A percentile compares a stretch with the other conserved stretches of the same genome.
Conservation (phyloP, 1,284 basidiomycete species). For the Ustilago trichophora region DNA sequence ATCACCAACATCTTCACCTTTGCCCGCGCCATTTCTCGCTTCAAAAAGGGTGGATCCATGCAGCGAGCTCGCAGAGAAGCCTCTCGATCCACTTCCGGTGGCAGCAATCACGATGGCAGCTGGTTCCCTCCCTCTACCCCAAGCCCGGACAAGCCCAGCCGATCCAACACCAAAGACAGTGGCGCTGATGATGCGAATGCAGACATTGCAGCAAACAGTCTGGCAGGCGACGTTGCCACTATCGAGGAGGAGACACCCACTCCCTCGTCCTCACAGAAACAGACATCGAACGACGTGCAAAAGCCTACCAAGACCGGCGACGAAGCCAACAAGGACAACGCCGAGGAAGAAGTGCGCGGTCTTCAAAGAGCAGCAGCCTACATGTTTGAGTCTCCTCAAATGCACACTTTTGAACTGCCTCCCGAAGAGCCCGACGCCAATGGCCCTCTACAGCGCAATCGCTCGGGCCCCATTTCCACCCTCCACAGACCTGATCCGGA, state of each 20-base stretch:
- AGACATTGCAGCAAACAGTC: neutral
- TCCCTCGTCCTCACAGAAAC: neutral
- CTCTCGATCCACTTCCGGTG: slow-evolving; percentile 17
- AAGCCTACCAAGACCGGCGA: neutral
- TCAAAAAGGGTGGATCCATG: slow-evolving; percentile 54
- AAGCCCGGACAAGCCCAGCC: slow-evolving; percentile 5
- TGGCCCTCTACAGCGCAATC: slow-evolving; percentile 28
- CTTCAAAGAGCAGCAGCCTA: slow-evolving; percentile 14
- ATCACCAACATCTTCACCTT: slow-evolving; percentile 64
- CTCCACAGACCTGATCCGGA: slow-evolving; percentile 13
- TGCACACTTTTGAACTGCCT: slow-evolving; percentile 37
- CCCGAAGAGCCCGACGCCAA: slow-evolving; percentile 21
- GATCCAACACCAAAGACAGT: slow-evolving; percentile 3
- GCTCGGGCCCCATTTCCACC: slow-evolving; percentile 24
- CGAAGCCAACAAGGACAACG: neutral
- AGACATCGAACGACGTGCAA: neutral
- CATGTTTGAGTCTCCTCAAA: slow-evolving; percentile 36
- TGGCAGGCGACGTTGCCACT: slow-evolving; percentile 6
- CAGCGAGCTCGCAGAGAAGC: slow-evolving; percentile 21
- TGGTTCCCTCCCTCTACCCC: slow-evolving; percentile 27
- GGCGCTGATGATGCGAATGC: neutral
- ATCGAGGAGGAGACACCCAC: slow-evolving; percentile 27
- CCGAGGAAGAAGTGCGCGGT: neutral
- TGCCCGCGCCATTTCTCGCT: slow-evolving; percentile 62
- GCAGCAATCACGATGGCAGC: slow-evolving; percentile 19